These are phyloP conservation scores for Bruguiera parviflora DNA, from an alignment of 345 rosid genomes.

Conservation along the genomic window DNA sequence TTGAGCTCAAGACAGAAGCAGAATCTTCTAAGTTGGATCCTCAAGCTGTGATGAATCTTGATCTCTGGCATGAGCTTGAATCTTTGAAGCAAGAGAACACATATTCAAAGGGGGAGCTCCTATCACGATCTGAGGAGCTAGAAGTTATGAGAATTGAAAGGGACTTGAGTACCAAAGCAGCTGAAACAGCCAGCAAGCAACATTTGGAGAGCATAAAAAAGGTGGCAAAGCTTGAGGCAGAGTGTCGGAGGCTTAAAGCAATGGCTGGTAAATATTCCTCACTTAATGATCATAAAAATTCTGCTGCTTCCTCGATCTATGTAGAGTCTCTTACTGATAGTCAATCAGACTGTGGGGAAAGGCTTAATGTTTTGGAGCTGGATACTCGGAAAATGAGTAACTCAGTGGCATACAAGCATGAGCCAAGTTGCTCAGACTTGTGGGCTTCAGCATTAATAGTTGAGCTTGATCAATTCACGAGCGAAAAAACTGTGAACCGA, in stretches of 20 bases:
- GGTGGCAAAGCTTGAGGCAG: constrained; percentile 90
- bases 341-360: constrained; percentile 67
- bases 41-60: constrained; percentile 25
- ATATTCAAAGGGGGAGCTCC: constrained; percentile 55
- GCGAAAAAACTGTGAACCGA: constrained; percentile 37
- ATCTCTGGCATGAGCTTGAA: constrained; percentile 43
- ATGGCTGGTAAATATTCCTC: constrained; percentile 38
- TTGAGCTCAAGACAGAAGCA: constrained; percentile 39
- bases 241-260: constrained; percentile 66
- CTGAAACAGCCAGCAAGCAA: constrained; percentile 90
- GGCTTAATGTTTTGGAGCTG: constrained; percentile 39
- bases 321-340: constrained; percentile 57
- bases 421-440: constrained; percentile 46
- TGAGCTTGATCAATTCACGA: constrained; percentile 49
- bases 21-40: constrained; percentile 31
- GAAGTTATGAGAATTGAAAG: constrained; percentile 75
- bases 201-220: constrained; percentile 80
- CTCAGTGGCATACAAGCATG: constrained; percentile 22
- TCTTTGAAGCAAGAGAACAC: constrained; percentile 57
- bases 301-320: constrained; percentile 45
- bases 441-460: constrained; percentile 48
- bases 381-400: constrained; percentile 31
- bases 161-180: constrained; percentile 77
- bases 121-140: constrained; percentile 60
- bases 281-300: constrained; percentile 43